Base-by-base conservation (phyloP, 1,284 basidiomycete genomes). In the Somion occarium region DNA sequence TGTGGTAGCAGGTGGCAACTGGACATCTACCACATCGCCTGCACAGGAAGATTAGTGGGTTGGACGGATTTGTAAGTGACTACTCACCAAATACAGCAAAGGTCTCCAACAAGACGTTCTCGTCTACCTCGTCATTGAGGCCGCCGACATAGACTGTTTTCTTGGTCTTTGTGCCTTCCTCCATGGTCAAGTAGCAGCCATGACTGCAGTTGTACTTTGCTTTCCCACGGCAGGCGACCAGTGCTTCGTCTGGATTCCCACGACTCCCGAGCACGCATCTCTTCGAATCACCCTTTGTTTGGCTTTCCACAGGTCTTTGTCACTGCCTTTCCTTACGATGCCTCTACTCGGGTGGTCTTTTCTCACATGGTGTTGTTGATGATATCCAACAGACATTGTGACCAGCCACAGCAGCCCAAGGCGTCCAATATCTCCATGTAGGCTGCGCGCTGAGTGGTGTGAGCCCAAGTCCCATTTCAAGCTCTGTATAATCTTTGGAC, bases 1-100 rank as follows among this genome's bases (percentile, higher is more conserved):
- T 15, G 79, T 78, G 13, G 80, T 73, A 13, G 85, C 83, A 30
- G 80, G 74, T 44, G 89, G 89, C 20, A 91, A 69, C 59, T 91
- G 88, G 24, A 91, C 82, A 61, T 91, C 88, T 51, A 91, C 80
- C 51, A 91, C 78, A 64, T 91, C 89, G 46, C 88, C 88, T 91
- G 56, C 44, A 24, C 9, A 42, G 44, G 15, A 51, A 48, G 30
- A 50, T 50, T 23, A 24, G 38, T 18, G 24, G 34, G 22, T 18
- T 15, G 27, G 12, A 19, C 12, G 12, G n/a, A 12, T 46, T n/a
- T n/a, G 27, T 3, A 39, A 48, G 19, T 3, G 4, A 24, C 3
- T 38, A 63, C 79, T 48, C 59, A 90, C 89, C 89, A 66, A 91
- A 91, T n/a, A 82, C 77, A 18, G 83, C 79, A 67, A 91, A 91